Base-by-base conservation (phyloP, 306 rosid species). In the Malus orientalis region DNA sequence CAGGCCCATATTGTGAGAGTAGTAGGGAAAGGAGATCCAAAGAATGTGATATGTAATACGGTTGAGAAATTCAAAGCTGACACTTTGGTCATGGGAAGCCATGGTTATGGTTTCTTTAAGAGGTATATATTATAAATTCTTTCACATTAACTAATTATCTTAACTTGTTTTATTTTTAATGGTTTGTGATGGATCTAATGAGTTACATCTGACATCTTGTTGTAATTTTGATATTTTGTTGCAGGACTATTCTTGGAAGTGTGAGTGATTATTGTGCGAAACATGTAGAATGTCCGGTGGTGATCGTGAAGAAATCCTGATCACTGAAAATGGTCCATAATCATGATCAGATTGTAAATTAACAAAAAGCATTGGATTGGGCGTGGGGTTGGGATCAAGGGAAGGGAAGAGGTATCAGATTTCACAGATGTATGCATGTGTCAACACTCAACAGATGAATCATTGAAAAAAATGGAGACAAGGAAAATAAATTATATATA, bases 11-110 rank as follows among this genome's bases (percentile, higher is more conserved):
- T 90, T 32, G 93, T 86, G 84, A 90, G 83, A 81, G 53, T 82
- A 14, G 81, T 91, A 20, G 88, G 89, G 27, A 87, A 74, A 4
- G 97, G 94, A 72, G 96, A 90, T 57, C 92, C 96, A 30, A 93
- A 80, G 81, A 78, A 85, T 78, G 96, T 90, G 58, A 93, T 93
- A 53, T 90, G 97, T 53, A 77, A 84, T 27, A 79, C 80, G 4
- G 96, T 87, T 45, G 75, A 84, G 85, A 93, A 81, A 74, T 85
- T 89, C 2, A 76, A 78, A 42, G 91, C 85, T 27, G 97, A 93
- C 79, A 87, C 88, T 29, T 87, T 90, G 79, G 97, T 93, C 13
- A 84, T 90, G 92, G 96, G 98, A 79, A 88, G 86, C 83, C 96
- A 93, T 76, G 88, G 93, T 6, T 89, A 91, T 84, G 96, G 97